Evolutionary conservation across 2,329 filamentous ascomycete species (phyloP), one percentile per base, ranked within the genome.

Genomic region (Ophiosphaerella herpotricha): DNA sequence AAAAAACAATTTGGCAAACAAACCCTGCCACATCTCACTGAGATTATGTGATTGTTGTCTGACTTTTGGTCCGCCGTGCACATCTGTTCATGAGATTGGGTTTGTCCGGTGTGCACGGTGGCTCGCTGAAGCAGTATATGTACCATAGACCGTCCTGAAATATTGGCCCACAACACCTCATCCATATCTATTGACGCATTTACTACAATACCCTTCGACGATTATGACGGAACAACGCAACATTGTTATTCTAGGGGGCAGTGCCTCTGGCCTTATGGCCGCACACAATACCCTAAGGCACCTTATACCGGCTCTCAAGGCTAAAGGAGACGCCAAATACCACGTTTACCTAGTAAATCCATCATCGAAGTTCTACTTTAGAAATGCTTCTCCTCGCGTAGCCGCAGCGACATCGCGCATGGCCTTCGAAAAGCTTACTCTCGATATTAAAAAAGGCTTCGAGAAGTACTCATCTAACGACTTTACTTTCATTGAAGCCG

Each of bases 291-390:
- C 68, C 44, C 59, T 74, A 43, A 71, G 68, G 45, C 57, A 73
- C 53, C 64, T 71, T 26, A 48, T 74, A 2, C 73, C 73, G 5
- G 34, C 54, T 12, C 63, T 75, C 37, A 68, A 67, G 43, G 58
- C 59, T 34, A 63, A 63, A 23, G 47, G 59, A 4, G 60, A 68
- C 33, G 59, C 65, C 42, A 64, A 54, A 48, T 80, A 82, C 63
- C 81, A 81, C 48, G 69, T 86, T 37, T 78, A 79, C 45, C 71
- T 85, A 14, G 74, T 87, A 58, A 78, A 80, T 47, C 80, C 82
- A 4, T 78, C 78, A 12, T 71, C 75, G 4, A 72, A 77, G 35
- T 83, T 80, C 72, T 85, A 75, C 72, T 84, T 77, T 64, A 77
- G 78, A 35, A 68, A 80, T 21, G 81, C 78, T 1, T 77, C 81